A percentile compares a stretch with the other conserved stretches of the same genome.
phyloP scores from a whole-genome alignment of 1,139 yeast genomes.

The Diutina neorugosa region DNA sequence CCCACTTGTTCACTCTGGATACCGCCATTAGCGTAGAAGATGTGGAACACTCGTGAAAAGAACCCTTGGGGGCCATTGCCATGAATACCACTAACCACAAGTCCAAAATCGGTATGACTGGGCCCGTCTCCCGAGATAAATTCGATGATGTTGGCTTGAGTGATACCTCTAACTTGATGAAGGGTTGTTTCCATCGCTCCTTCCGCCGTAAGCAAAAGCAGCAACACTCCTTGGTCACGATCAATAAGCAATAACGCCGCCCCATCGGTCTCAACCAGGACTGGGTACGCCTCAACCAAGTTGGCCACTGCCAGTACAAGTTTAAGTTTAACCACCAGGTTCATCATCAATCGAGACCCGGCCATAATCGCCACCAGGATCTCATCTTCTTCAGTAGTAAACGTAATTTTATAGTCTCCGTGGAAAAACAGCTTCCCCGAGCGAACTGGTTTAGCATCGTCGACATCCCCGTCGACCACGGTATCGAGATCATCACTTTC shows the following conservation, averaged over 20 bases:
- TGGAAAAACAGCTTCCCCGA: background rate
- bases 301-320: background rate
- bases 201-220: background rate
- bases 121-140: background rate
- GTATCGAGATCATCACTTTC: conserved; percentile 2
- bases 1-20: conserved; percentile 1
- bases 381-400: background rate
- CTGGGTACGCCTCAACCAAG: background rate
- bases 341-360: background rate
- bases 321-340: background rate
- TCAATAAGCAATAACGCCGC: background rate
- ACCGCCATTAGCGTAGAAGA: background rate
- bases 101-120: background rate
- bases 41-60: background rate
- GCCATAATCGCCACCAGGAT: background rate
- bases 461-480: background rate
- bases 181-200: background rate
- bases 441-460: background rate
- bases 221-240: background rate
- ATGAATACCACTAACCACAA: background rate
- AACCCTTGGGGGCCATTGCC: background rate
- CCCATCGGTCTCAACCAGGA: background rate
- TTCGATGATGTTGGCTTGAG: background rate
- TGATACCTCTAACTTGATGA: background rate
- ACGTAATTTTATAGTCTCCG: background rate